A percentile compares a stretch with the other conserved stretches of the same genome.
These are phyloP conservation scores for Yarrowia osloensis DNA, from an alignment of 805 yeast species.

Conservation along the genomic window DNA sequence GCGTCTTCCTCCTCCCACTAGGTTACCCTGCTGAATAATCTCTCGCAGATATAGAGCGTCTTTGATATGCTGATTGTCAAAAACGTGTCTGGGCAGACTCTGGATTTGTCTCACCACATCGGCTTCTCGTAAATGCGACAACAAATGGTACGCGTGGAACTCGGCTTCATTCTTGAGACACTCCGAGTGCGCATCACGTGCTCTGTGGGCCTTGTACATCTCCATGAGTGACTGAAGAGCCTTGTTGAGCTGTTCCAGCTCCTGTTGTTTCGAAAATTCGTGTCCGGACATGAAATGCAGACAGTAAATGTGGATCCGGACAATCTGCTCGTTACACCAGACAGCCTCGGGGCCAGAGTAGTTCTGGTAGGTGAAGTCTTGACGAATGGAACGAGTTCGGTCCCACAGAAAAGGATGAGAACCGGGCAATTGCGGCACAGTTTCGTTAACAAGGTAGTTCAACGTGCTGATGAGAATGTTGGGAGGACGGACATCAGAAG, in stretches of 20 bases:
- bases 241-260: conserved; percentile 89
- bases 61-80: conserved; percentile 60
- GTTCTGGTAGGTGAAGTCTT: conserved; percentile 94
- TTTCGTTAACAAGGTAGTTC: conserved; percentile 65
- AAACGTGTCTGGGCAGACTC: conserved; percentile 59
- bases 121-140: conserved; percentile 79
- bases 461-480: conserved; percentile 64
- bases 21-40: conserved; percentile 62
- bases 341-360: conserved; percentile 91
- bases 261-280: conserved; percentile 92
- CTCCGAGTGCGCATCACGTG: conserved; percentile 51
- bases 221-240: conserved; percentile 86
- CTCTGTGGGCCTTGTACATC: conserved; percentile 77
- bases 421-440: conserved; percentile 70
- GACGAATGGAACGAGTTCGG: conserved; percentile 92
- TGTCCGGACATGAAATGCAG: conserved; percentile 83
- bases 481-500: conserved; percentile 97
- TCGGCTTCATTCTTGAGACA: conserved; percentile 84
- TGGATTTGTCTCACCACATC: conserved; percentile 80
- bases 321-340: conserved; percentile 88
- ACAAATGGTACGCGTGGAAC: conserved; percentile 81
- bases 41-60: conserved; percentile 71
- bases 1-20: conserved; percentile 49
- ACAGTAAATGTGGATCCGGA: conserved; percentile 78
- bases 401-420: conserved; percentile 95